Percentiles rank a stretch among this genome's conserved stretches.
Conservation (phyloP, 176 grass and related monocot species). For the Thalia dealbata region DNA sequence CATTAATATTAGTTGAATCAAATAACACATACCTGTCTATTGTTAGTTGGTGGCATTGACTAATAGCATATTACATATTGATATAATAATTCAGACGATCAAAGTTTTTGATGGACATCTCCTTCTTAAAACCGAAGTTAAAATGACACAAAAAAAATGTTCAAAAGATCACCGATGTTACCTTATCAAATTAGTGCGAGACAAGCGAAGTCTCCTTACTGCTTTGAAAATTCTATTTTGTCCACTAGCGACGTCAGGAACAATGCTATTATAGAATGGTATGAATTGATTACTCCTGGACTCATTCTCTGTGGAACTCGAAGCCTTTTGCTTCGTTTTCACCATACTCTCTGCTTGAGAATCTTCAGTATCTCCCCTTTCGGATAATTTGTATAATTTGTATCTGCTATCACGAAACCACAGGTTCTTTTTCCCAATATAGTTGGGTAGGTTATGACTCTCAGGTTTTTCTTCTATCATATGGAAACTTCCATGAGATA, state of each 20-base stretch:
- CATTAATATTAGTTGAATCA: not conserved
- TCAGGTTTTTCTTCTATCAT: conserved; percentile 13
- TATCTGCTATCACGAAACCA: conserved; percentile 8
- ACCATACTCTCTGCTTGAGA: conserved; percentile 5
- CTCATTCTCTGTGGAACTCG: conserved; percentile 8
- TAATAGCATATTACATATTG: not conserved
- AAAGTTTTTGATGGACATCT: not conserved
- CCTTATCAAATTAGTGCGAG: conserved; percentile 31
- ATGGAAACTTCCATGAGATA: conserved; percentile 8
- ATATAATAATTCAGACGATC: not conserved
- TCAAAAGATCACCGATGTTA: conserved; percentile 9
- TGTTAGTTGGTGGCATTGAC: not conserved
- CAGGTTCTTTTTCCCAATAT: conserved; percentile 22
- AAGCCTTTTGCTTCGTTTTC: conserved; percentile 15
- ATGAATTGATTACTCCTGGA: conserved; percentile 12
- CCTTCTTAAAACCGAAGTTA: not conserved
- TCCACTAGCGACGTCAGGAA: conserved; percentile 8
- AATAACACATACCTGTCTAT: not conserved
- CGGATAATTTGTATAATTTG: not conserved
- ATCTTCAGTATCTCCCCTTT: conserved; percentile 12
- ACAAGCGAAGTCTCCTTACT: conserved; percentile 36
- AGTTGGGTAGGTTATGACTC: conserved; percentile 1
- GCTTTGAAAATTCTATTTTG: conserved; percentile 21
- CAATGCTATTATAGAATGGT: conserved; percentile 10
- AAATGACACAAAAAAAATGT: not conserved